These are phyloP conservation scores for Cadophora gregata DNA, from an alignment of 2,329 filamentous ascomycete genomes.

Conservation along the genomic window DNA sequence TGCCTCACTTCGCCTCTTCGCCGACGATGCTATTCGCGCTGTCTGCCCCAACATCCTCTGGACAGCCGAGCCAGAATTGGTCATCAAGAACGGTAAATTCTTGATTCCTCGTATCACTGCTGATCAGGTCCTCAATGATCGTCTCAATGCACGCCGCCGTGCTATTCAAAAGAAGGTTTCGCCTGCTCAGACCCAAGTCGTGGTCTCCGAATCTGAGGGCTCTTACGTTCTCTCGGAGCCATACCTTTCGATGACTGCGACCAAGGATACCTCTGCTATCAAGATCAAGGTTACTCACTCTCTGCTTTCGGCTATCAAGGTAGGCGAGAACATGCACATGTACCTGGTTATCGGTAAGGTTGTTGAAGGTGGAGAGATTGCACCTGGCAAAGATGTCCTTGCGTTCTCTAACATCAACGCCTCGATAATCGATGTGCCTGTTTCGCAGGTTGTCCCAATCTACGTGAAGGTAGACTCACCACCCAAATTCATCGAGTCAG, in stretches of 20 bases:
- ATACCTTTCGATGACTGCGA: conserved; percentile 17
- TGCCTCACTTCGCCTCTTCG: conserved; percentile 21
- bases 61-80: conserved; percentile 22
- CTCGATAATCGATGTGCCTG: conserved; percentile 21
- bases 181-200: conserved; percentile 18
- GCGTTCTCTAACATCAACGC: conserved; percentile 23
- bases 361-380: conserved; percentile 18
- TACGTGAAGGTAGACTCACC: conserved; percentile 27
- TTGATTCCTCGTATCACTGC: conserved; percentile 24
- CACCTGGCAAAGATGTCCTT: conserved; percentile 23
- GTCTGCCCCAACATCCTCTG: conserved; percentile 24
- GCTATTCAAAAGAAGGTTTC: conserved; percentile 23
- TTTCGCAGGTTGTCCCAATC: conserved; percentile 23
- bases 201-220: conserved; percentile 16
- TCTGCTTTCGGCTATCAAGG: conserved; percentile 20
- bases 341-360: conserved; percentile 26
- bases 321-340: conserved; percentile 23
- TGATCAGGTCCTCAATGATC: conserved; percentile 20
- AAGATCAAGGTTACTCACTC: conserved; percentile 26
- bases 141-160: conserved; percentile 22
- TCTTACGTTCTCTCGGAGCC: conserved; percentile 20
- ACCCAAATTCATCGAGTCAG: conserved; percentile 26
- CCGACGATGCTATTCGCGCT: conserved; percentile 22
- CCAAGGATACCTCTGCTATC: conserved; percentile 15
- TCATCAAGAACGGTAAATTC: conserved; percentile 23